These are phyloP conservation scores for Crepidotus variabilis DNA, from an alignment of 768 basidiomycete genomes.

Conservation along the genomic window DNA sequence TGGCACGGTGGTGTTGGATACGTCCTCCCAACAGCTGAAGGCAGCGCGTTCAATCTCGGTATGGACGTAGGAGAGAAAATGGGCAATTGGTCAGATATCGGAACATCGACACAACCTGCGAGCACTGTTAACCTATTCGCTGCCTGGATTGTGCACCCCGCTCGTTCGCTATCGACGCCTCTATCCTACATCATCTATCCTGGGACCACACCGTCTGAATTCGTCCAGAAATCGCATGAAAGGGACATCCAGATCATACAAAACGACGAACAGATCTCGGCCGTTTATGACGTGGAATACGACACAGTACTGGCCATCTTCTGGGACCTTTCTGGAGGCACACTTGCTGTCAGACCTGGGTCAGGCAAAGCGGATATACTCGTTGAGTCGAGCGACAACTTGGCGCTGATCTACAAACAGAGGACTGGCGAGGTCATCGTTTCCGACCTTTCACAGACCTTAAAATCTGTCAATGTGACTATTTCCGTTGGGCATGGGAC, in stretches of 20 bases:
- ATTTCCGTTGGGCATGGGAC: conserved; percentile 25
- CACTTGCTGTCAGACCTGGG: neutral
- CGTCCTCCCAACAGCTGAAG: conserved; percentile 29
- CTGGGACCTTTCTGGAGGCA: conserved; percentile 37
- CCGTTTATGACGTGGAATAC: conserved; percentile 41
- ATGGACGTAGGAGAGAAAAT: conserved; percentile 42
- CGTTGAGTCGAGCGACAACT: neutral
- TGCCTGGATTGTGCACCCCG: conserved; percentile 50
- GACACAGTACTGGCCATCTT: conserved; percentile 48
- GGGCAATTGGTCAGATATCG: conserved; percentile 61
- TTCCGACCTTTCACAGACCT: conserved; percentile 63
- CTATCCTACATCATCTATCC: conserved; percentile 57
- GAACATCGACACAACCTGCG: conserved; percentile 58
- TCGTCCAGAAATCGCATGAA: conserved; percentile 32
- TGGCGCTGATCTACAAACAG: conserved; percentile 1
- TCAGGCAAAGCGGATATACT: neutral
- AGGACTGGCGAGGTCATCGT: conserved; percentile 43
- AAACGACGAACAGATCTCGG: conserved; percentile 48
- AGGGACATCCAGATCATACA: conserved; percentile 32
- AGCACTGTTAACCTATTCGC: conserved; percentile 60
- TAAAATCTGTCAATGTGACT: conserved; percentile 32
- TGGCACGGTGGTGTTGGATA: conserved; percentile 74
- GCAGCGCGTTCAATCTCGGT: conserved; percentile 30
- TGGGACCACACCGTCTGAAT: conserved; percentile 34
- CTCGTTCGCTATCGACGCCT: conserved; percentile 24